Base-by-base conservation (phyloP, 1,139 yeast genomes). In the Lodderomyces margitis region DNA sequence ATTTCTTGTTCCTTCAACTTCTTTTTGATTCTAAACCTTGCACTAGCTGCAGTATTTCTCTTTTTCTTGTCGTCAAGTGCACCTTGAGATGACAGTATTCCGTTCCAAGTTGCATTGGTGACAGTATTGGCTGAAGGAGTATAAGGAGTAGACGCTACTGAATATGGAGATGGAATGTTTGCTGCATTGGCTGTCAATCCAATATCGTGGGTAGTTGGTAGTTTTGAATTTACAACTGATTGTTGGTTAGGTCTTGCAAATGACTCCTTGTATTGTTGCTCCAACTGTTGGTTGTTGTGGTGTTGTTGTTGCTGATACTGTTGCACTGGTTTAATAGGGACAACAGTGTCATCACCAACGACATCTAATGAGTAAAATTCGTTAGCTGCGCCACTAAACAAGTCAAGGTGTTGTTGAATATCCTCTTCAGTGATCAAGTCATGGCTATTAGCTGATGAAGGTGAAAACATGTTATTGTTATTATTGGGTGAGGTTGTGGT, bases 11-110 rank as follows among this genome's bases (percentile, higher is more conserved):
- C 83, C 60, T 72, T 77, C 54, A 73, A 55, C 61, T 79, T 80
- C 68, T 79, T 79, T 62, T 80, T 80, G 46, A 77, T 68, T 52
- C 86, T 64, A 57, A 80, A 80, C 45, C 84, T 58, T 4, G 85
- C 85, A 15, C 80, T 72, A 2, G 86, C 86, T 4, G 81, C 79
- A 2, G 85, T 78, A 56, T 80, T 80, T 52, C 83, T 63, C 56
- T 75, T 71, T 52, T 81, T 67, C 57, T 78, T 78, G 49, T 75
- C 78, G 39, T 48, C 50, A 27, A 21, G n/a, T 8, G 52, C 49
- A 7, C 50, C 47, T 11, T 33, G 41, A n/a, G 36, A 38, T 5
- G 52, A 51, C 2, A 23, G 10, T 19, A 23, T n/a, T n/a, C 33
- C 12, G n/a, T 11, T 15, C 10, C 20, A 15, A 24, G 17, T 21